Conservation (phyloP, 106 monocot genomes). For the Acanthochlamys bracteata region DNA sequence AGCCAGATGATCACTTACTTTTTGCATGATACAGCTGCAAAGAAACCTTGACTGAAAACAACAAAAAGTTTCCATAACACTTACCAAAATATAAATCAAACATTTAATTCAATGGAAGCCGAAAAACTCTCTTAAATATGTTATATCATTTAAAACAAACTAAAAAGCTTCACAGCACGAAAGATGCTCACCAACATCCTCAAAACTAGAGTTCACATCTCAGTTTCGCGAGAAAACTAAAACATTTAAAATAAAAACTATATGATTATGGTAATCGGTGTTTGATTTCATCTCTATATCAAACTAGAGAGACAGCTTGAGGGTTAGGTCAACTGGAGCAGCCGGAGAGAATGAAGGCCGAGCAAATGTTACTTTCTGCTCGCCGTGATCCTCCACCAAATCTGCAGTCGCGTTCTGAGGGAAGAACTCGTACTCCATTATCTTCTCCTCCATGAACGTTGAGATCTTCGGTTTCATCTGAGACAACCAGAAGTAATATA, state of each 20-base stretch:
- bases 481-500: slow-evolving; percentile 3
- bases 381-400: neutral
- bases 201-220: too few species aligned
- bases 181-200: too few species aligned
- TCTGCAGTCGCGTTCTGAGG: slow-evolving; percentile 8
- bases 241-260: neutral
- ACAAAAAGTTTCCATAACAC: too few species aligned
- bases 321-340: slow-evolving; percentile 38
- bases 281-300: neutral
- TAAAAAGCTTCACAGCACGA: too few species aligned
- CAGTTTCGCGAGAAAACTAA: too few species aligned
- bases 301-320: slow-evolving; percentile 32
- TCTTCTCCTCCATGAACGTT: neutral
- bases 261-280: neutral
- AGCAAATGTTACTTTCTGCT: slow-evolving; percentile 8
- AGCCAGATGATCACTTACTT: too few species aligned
- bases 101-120: too few species aligned
- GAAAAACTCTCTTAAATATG: too few species aligned
- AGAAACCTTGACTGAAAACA: too few species aligned
- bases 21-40: too few species aligned
- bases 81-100: too few species aligned
- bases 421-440: slow-evolving; percentile 52
- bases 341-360: slow-evolving; percentile 4
- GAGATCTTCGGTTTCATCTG: neutral
- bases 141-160: too few species aligned